Evolutionary conservation across 805 yeast genomes (phyloP).

Genomic region (Candida pseudoglaebosa): DNA sequence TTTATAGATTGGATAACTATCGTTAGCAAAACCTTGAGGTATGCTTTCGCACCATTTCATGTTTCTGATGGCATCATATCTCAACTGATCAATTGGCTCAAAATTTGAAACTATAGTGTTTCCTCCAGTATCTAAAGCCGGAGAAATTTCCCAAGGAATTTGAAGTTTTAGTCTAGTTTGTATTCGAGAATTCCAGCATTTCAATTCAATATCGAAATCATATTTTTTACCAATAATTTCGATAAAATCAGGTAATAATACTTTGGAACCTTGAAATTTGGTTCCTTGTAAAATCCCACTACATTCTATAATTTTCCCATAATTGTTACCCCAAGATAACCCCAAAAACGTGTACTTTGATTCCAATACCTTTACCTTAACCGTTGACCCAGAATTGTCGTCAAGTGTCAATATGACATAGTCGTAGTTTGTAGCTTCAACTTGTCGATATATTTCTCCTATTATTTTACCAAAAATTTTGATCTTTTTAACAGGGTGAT

Average conservation of each 20-base stretch:
- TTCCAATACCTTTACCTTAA: conserved; percentile 18
- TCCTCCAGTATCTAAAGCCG: conserved; percentile 6
- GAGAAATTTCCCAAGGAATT: conserved; percentile 24
- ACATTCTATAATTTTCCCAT: conserved; percentile 24
- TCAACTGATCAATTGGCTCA: background rate
- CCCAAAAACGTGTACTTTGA: conserved; percentile 12
- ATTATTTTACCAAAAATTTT: conserved; percentile 25
- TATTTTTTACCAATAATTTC: conserved; percentile 12
- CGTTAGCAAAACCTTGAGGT: background rate
- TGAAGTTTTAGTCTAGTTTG: conserved; percentile 15
- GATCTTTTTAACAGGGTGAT: conserved; percentile 29
- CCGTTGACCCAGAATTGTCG: conserved; percentile 34
- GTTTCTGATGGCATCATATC: conserved; percentile 3
- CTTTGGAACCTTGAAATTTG: background rate
- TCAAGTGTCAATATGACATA: conserved; percentile 24
- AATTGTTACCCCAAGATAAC: conserved; percentile 13
- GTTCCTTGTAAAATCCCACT: conserved; percentile 13
- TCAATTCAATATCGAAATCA: conserved; percentile 23
- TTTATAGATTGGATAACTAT: background rate
- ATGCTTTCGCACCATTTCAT: conserved; percentile 2
- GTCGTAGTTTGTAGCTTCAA: conserved; percentile 6
- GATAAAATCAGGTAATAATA: conserved; percentile 9
- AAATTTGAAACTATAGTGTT: background rate
- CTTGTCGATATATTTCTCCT: conserved; percentile 17
- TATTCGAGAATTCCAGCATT: conserved; percentile 25